Evolutionary conservation across 768 basidiomycete genomes (phyloP).

Genomic region (Tricholoma bakamatsutake): DNA sequence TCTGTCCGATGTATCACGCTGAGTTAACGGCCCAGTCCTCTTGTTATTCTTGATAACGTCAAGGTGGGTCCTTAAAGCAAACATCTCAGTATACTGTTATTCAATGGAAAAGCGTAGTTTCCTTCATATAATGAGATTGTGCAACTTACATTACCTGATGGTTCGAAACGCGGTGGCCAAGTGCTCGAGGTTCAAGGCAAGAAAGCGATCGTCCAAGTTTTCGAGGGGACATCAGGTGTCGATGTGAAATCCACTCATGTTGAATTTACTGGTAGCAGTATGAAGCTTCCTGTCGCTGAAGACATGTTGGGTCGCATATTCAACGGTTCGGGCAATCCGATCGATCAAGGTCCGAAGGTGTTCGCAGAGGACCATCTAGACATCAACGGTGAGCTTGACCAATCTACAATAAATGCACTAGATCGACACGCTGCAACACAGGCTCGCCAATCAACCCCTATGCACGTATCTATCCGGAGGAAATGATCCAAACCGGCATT

Average conservation of each 20-base stretch:
- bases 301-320: slow-evolving; percentile 99
- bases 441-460: slow-evolving; percentile 98
- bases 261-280: slow-evolving; percentile 96
- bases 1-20: slow-evolving; percentile 8
- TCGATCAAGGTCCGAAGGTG: slow-evolving; percentile 97
- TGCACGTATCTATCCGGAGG: slow-evolving; percentile 98
- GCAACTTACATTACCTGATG: slow-evolving; percentile 90
- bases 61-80: slow-evolving; percentile 51
- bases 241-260: slow-evolving; percentile 98
- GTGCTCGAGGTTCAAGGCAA: slow-evolving; percentile 97
- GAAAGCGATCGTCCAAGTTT: slow-evolving; percentile 99
- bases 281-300: slow-evolving; percentile 98
- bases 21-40: slow-evolving; percentile 49
- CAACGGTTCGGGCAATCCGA: slow-evolving; percentile 97
- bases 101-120: slow-evolving; percentile 48
- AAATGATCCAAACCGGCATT: slow-evolving; percentile 99
- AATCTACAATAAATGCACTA: slow-evolving; percentile 6
- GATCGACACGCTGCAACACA: slow-evolving; percentile 23
- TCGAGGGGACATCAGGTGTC: slow-evolving; percentile 95
- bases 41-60: slow-evolving; percentile 97
- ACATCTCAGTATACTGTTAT: slow-evolving; percentile 1
- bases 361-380: slow-evolving; percentile 99
- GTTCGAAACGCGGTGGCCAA: slow-evolving; percentile 91
- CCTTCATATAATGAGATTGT: slow-evolving; percentile 99
- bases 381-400: slow-evolving; percentile 75